Conservation (phyloP, 1,139 yeast genomes). For the Candida sp. region DNA sequence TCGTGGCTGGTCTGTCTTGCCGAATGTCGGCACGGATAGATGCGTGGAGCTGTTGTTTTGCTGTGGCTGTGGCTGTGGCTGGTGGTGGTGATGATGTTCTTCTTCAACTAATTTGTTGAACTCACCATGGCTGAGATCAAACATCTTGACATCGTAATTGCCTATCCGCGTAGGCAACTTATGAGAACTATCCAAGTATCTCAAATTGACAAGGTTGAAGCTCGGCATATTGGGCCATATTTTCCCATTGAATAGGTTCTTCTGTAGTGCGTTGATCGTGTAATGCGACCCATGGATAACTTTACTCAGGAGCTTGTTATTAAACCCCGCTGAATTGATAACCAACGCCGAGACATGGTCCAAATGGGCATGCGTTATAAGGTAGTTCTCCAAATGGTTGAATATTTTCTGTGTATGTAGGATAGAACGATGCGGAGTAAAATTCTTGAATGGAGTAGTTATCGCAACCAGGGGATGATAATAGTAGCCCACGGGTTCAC, state of each 20-base stretch:
- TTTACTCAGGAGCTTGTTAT: slow-evolving; percentile 21
- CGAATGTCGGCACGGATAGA: not conserved
- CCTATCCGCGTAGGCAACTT: slow-evolving; percentile 17
- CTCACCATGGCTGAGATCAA: slow-evolving; percentile 46
- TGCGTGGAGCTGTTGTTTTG: no score
- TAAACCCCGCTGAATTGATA: slow-evolving; percentile 69
- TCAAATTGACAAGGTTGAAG: slow-evolving; percentile 31
- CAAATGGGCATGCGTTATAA: slow-evolving; percentile 83
- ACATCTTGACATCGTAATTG: slow-evolving; percentile 30
- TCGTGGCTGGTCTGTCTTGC: slow-evolving; percentile 13
- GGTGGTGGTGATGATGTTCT: not conserved
- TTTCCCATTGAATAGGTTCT: slow-evolving; percentile 69
- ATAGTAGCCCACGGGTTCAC: slow-evolving; percentile 15
- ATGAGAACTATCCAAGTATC: slow-evolving; percentile 20
- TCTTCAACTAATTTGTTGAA: slow-evolving; percentile 12
- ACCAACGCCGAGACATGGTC: slow-evolving; percentile 79
- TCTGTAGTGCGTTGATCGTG: slow-evolving; percentile 57
- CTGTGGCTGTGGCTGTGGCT: not conserved
- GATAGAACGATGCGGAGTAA: slow-evolving; percentile 14
- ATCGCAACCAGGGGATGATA: slow-evolving; percentile 18
- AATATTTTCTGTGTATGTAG: slow-evolving; percentile 31
- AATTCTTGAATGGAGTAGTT: slow-evolving; percentile 32
- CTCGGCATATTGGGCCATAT: slow-evolving; percentile 80
- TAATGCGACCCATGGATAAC: slow-evolving; percentile 54
- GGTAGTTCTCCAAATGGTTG: slow-evolving; percentile 43